Conservation (phyloP, 2,329 filamentous ascomycete genomes). For the Arthrobotrys entomopaga region DNA sequence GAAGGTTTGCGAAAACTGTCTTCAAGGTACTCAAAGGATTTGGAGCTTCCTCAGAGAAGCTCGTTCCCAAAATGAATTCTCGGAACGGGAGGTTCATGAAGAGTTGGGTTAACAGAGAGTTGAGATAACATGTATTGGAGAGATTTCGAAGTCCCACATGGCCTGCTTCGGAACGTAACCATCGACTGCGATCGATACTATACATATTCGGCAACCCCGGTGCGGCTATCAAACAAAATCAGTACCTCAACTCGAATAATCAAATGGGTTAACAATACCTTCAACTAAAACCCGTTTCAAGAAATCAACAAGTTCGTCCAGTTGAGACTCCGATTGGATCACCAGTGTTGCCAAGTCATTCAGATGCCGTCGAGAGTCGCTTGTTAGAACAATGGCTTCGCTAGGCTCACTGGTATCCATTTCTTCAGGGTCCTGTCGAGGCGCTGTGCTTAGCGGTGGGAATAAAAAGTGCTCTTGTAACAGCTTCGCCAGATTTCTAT, state of each 20-base stretch:
- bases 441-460: conserved; percentile 21
- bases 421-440: conserved; percentile 20
- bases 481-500: conserved; percentile 32
- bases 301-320: conserved; percentile 30
- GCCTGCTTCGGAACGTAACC: conserved; percentile 74
- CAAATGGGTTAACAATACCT: conserved; percentile 43
- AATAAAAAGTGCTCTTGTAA: conserved; percentile 47
- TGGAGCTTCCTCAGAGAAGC: conserved; percentile 62
- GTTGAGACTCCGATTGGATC: conserved; percentile 24
- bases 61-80: conserved; percentile 75
- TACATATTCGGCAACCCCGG: conserved; percentile 55
- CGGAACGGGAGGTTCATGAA: conserved; percentile 95
- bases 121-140: conserved; percentile 96
- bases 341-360: conserved; percentile 27
- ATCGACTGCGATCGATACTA: conserved; percentile 57
- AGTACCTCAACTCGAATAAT: conserved; percentile 60
- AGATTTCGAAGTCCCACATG: conserved; percentile 92
- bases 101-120: conserved; percentile 90
- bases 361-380: conserved; percentile 33
- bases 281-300: conserved; percentile 55
- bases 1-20: conserved; percentile 83
- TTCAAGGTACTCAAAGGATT: conserved; percentile 80
- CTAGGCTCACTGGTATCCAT: conserved; percentile 65
- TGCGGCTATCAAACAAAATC: conserved; percentile 51
- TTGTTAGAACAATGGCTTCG: conserved; percentile 70